Base-by-base conservation (phyloP, 2,329 filamentous ascomycete genomes). In the Penicillium polonicum region DNA sequence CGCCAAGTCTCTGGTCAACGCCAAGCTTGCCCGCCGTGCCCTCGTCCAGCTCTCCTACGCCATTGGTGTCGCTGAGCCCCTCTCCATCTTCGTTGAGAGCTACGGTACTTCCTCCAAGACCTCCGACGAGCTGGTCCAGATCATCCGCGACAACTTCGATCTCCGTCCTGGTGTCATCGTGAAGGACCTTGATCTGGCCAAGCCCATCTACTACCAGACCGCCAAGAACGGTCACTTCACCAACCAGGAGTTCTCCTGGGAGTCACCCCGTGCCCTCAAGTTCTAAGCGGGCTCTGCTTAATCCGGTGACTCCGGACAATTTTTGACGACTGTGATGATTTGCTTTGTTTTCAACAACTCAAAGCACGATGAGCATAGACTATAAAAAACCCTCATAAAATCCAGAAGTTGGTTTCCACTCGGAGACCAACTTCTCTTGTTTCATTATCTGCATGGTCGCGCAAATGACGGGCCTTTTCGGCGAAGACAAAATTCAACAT, bases 141-240 rank as follows among this genome's bases (percentile, higher is more conserved):
- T 99, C 79, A 92, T 99, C 82, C 85, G 85, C 73, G 84, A 88
- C 75, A 97, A 99, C 89, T 99, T 99, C 76, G 92, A 99, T 82
- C 87, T 99, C 79, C 88, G 94, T 74, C 94, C 94, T 58, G 94
- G 94, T 88, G 92, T 97, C 78, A 97, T 99, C 73, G 94, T 97
- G 80, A 91, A 91, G 83, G 92, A 97, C 82, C 89, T 99, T 67
- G 89, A 94, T 82, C 86, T 99, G 67, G 89, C 87, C 79, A 91
- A 92, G 81, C 94, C 94, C 76, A 97, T 97, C 84, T 99, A 99
- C 88, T 87, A 87, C 85, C 86, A 93, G 84, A 99, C 94, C 58
- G 94, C 94, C 81, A 97, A 97, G 90, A 97, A 97, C 83, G 94
- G 94, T 72, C 94, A 99, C 87, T 99, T 99, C 82, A 96, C 92